These are phyloP conservation scores for Meyerozyma guilliermondii DNA, from an alignment of 1,139 yeast species.

Conservation along the genomic window DNA sequence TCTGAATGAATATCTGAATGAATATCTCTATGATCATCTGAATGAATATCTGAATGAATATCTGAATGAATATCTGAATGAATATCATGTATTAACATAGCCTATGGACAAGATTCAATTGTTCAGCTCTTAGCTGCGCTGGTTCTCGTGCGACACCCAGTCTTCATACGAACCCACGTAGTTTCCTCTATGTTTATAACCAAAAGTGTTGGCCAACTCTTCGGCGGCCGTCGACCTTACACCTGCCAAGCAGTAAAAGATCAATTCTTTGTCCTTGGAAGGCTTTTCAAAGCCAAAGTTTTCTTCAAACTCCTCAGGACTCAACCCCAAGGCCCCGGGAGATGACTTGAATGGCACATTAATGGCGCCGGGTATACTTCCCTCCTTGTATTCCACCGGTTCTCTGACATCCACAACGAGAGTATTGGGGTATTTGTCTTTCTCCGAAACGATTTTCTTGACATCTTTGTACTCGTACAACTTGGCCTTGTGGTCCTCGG, in stretches of 20 bases:
- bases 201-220: conserved; percentile 85
- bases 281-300: conserved; percentile 87
- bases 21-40: too few species aligned
- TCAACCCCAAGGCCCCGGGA: conserved; percentile 88
- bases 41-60: too few species aligned
- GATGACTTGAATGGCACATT: conserved; percentile 87
- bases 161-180: conserved; percentile 83
- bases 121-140: background rate
- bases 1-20: too few species aligned
- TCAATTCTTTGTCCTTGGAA: conserved; percentile 57
- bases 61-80: too few species aligned
- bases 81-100: background rate
- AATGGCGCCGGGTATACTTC: conserved; percentile 76
- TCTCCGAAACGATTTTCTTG: conserved; percentile 40
- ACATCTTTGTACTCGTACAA: conserved; percentile 53
- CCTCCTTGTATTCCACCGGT: conserved; percentile 70
- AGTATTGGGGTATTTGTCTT: conserved; percentile 32
- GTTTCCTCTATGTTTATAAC: conserved; percentile 73
- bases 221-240: conserved; percentile 89
- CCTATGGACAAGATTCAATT: conserved; percentile 4
- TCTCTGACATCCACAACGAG: conserved; percentile 87
- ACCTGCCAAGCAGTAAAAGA: conserved; percentile 92
- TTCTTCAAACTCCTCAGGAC: conserved; percentile 73
- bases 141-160: conserved; percentile 58
- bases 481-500: conserved; percentile 33